Evolutionary conservation across 208 protist species (phyloP).

Genomic region (Histomonas meleagridis): DNA sequence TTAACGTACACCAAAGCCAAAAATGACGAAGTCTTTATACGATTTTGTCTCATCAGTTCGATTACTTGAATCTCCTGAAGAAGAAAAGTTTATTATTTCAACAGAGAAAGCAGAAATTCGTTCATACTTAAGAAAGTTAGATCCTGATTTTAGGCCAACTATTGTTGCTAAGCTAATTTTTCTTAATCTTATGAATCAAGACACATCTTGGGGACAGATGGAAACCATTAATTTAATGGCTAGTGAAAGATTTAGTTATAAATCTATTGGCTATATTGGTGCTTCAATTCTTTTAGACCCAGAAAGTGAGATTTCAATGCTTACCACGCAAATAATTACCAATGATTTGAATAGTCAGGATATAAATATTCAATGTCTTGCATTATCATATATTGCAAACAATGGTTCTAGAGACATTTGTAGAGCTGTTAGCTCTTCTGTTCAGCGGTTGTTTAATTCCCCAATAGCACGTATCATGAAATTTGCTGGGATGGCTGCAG

Average conservation of each 20-base stretch:
- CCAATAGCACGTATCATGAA: background rate
- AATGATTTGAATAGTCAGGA: background rate
- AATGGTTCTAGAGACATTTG: background rate
- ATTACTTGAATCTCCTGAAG: background rate
- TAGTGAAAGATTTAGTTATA: background rate
- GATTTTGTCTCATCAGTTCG: background rate
- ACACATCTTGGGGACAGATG: background rate
- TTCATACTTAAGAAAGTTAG: background rate
- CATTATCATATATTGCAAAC: background rate
- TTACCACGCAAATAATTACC: background rate
- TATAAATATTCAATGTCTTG: background rate
- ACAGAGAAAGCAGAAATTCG: background rate
- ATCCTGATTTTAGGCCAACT: background rate
- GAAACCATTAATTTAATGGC: constrained; percentile 10
- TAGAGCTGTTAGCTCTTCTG: background rate
- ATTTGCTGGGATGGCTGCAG: background rate
- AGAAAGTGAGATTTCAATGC: background rate
- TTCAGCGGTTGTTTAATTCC: background rate
- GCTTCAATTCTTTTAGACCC: background rate
- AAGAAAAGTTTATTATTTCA: background rate
- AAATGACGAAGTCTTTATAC: background rate
- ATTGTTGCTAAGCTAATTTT: constrained; percentile 15
- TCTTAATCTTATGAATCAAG: background rate
- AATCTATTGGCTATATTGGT: constrained; percentile 13
- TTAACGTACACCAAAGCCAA: too few species aligned